These are phyloP conservation scores for Luvunga scandens DNA, from an alignment of 345 rosid species.

Conservation along the genomic window DNA sequence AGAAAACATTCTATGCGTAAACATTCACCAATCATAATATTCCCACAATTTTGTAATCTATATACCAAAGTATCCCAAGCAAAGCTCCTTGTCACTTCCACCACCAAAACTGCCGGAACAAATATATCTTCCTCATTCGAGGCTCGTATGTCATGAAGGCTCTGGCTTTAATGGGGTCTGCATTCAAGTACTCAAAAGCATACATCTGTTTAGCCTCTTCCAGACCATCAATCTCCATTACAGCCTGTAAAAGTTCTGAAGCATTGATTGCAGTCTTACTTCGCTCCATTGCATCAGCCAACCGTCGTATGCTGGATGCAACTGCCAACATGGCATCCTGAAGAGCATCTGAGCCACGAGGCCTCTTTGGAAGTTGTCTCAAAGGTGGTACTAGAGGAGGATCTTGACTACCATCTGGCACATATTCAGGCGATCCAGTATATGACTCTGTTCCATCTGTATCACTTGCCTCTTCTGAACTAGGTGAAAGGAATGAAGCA, in stretches of 20 bases:
- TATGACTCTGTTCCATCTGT: conserved; percentile 86
- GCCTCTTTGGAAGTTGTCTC: conserved; percentile 55
- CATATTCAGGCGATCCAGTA: conserved; percentile 42
- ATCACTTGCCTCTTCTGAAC: conserved; percentile 65
- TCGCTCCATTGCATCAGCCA: conserved; percentile 75
- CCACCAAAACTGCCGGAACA: conserved; percentile 90
- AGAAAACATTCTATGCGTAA: conserved; percentile 12
- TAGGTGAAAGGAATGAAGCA: conserved; percentile 57
- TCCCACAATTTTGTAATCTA: conserved; percentile 21
- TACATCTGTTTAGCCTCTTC: conserved; percentile 88
- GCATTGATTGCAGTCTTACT: conserved; percentile 47
- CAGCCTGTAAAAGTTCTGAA: conserved; percentile 65
- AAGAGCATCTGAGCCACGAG: conserved; percentile 54
- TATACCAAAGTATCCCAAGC: conserved; percentile 14
- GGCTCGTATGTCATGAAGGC: conserved; percentile 75
- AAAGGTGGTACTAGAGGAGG: conserved; percentile 55
- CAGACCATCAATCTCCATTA: conserved; percentile 85
- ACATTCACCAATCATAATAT: conserved; percentile 8
- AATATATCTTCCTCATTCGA: conserved; percentile 71
- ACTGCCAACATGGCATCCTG: conserved; percentile 73
- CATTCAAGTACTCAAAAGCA: conserved; percentile 82
- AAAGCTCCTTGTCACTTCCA: conserved; percentile 51
- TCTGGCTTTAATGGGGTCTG: conserved; percentile 81
- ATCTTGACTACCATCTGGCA: conserved; percentile 56
- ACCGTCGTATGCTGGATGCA: conserved; percentile 65